phyloP scores from a whole-genome alignment of 441 rosid genomes.

The Geranium incanum region DNA sequence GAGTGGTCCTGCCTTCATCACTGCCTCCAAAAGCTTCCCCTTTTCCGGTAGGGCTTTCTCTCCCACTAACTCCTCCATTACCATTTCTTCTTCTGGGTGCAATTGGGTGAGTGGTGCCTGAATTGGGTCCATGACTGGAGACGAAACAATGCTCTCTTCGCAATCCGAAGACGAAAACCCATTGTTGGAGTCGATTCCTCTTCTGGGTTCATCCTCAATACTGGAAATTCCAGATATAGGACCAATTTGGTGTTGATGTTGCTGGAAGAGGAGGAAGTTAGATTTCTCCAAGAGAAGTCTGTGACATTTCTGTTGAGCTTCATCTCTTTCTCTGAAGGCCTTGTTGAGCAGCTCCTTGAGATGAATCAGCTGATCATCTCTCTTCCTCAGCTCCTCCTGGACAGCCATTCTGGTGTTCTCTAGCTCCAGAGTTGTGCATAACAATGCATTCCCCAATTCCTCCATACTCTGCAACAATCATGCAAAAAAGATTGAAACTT shows the following conservation, averaged over 20 bases:
- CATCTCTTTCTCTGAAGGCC: conserved; percentile 45
- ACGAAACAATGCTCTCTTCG: conserved; percentile 87
- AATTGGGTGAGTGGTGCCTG: conserved; percentile 21
- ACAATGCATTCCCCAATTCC: conserved; percentile 47
- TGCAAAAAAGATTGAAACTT: conserved; percentile 7
- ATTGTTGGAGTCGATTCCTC: conserved; percentile 37
- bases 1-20: conserved; percentile 27
- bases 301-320: conserved; percentile 41
- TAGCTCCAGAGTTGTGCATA: conserved; percentile 44
- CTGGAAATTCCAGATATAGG: conserved; percentile 53
- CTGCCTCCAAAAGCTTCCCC: conserved; percentile 27
- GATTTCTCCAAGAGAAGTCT: conserved; percentile 36
- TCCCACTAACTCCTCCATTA: conserved; percentile 1
- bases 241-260: conserved; percentile 20
- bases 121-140: conserved; percentile 37
- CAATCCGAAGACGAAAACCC: conserved; percentile 67
- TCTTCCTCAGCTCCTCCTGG: conserved; percentile 44
- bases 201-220: conserved; percentile 45
- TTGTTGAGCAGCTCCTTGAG: conserved; percentile 39
- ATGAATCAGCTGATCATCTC: conserved; percentile 42
- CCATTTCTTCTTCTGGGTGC: background rate
- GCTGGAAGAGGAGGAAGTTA: conserved; percentile 21
- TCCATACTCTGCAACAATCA: conserved; percentile 49
- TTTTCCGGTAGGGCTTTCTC: conserved; percentile 23
- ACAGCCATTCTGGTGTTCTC: conserved; percentile 47